Conservation (phyloP, 768 basidiomycete genomes). For the Lactarius trivialis region DNA sequence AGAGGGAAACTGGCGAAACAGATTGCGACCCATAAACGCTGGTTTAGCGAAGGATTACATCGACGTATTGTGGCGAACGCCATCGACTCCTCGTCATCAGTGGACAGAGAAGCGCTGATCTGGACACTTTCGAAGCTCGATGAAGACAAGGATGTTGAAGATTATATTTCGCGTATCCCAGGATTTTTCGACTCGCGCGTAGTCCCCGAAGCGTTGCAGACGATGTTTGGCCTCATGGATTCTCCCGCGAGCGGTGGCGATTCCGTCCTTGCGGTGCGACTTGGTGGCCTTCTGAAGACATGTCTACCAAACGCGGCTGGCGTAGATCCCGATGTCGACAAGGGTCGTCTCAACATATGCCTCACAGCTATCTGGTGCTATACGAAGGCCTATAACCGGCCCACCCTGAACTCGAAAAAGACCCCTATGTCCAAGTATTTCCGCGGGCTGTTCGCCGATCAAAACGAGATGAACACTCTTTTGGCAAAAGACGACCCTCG, state of each 20-base stretch:
- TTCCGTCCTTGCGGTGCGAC: slow-evolving; percentile 3
- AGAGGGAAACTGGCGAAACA: not conserved
- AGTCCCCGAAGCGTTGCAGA: not conserved
- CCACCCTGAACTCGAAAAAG: not conserved
- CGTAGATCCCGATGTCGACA: not conserved
- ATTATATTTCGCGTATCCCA: not conserved
- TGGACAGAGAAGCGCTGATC: slow-evolving; percentile 1
- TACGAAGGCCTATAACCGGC: not conserved
- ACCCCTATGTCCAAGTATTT: not conserved
- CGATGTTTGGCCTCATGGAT: slow-evolving; percentile 1
- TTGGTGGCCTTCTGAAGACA: slow-evolving; percentile 1
- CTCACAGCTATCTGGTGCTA: slow-evolving; percentile 4
- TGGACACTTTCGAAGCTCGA: slow-evolving; percentile 4
- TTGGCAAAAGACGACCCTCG: not conserved
- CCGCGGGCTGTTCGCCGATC: not conserved
- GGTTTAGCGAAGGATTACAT: not conserved
- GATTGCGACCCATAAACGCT: not conserved
- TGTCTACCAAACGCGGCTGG: not conserved
- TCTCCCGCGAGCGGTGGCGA: not conserved
- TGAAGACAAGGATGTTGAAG: slow-evolving; percentile 3
- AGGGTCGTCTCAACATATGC: not conserved
- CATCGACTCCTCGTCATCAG: not conserved
- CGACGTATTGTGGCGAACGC: not conserved
- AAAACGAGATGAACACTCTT: not conserved
- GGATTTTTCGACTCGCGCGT: slow-evolving; percentile 7